A percentile compares a stretch with the other conserved stretches of the same genome.
These are phyloP conservation scores for Phytophthora vignae DNA, from an alignment of 352 stramenopile species.

Conservation along the genomic window DNA sequence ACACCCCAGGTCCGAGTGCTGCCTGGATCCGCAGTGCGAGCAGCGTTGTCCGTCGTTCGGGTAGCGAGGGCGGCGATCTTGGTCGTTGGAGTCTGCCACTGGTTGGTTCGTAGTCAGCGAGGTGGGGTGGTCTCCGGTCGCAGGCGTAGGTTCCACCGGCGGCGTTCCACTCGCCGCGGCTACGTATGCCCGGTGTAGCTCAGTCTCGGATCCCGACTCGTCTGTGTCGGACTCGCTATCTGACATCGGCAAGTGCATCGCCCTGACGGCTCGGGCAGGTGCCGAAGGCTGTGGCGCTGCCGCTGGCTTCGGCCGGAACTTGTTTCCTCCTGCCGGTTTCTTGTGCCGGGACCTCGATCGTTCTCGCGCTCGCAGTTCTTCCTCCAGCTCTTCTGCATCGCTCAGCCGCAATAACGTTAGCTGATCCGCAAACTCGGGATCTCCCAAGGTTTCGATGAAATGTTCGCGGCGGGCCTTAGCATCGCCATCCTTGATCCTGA, in stretches of 20 bases:
- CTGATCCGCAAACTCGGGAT: no score
- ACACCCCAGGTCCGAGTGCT: constrained; percentile 9
- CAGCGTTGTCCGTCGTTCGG: background rate
- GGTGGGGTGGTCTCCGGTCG: no score
- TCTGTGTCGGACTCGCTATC: background rate
- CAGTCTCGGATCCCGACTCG: background rate
- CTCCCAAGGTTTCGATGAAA: no score
- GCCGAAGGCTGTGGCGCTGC: background rate
- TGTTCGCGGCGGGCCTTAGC: background rate
- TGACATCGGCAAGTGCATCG: background rate
- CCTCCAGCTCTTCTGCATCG: constrained; percentile 8
- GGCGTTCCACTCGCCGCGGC: background rate
- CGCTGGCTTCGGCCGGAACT: constrained; percentile 2
- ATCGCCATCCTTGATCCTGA: constrained; percentile 2
- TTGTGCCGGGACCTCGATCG: constrained; percentile 7
- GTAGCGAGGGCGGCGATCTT: background rate
- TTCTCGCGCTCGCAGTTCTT: background rate
- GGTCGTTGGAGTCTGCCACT: no score
- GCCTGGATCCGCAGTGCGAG: constrained; percentile 1
- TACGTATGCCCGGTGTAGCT: background rate
- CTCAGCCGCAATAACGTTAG: background rate
- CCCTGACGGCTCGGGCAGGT: background rate
- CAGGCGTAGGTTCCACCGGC: no score
- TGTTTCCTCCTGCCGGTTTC: background rate
- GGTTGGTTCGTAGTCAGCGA: no score